Evolutionary conservation across 257 asterid species (phyloP).

Genomic region (Rubia yunnanensis): DNA sequence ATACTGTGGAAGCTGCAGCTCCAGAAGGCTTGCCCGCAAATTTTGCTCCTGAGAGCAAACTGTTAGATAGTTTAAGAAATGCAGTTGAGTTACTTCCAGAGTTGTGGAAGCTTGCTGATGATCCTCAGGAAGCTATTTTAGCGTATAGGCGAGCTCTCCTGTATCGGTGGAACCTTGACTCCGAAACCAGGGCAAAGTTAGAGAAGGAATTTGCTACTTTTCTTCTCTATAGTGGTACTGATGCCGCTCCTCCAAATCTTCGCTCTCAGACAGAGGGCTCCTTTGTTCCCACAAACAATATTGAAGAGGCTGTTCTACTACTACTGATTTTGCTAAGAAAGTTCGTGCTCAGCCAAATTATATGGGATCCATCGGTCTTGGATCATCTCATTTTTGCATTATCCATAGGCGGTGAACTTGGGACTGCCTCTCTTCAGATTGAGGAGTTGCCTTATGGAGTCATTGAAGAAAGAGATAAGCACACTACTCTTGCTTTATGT

Average conservation of each 20-base stretch:
- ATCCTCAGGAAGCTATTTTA: slow-evolving; percentile 55
- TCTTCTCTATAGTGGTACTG: slow-evolving; percentile 78
- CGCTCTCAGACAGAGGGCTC: slow-evolving; percentile 72
- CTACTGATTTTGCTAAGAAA: slow-evolving; percentile 52
- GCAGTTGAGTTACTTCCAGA: slow-evolving; percentile 89
- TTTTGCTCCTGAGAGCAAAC: slow-evolving; percentile 50
- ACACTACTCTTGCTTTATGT: slow-evolving; percentile 54
- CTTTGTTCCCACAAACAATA: slow-evolving; percentile 60
- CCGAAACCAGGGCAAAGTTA: slow-evolving; percentile 42
- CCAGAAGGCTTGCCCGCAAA: slow-evolving; percentile 67
- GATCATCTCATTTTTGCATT: slow-evolving; percentile 68
- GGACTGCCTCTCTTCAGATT: slow-evolving; percentile 48
- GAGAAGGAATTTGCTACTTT: slow-evolving; percentile 70
- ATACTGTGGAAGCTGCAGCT: slow-evolving; percentile 64
- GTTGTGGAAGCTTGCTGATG: slow-evolving; percentile 49
- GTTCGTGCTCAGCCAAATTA: slow-evolving; percentile 25
- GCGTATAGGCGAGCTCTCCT: slow-evolving; percentile 77
- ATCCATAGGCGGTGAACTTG: slow-evolving; percentile 55
- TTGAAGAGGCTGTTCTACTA: slow-evolving; percentile 80
- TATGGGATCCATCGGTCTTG: slow-evolving; percentile 71
- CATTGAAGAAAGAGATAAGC: slow-evolving; percentile 37
- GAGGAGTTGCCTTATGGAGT: slow-evolving; percentile 68
- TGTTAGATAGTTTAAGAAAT: slow-evolving; percentile 61
- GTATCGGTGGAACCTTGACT: slow-evolving; percentile 70
- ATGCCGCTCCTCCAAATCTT: slow-evolving; percentile 75